Conservation (phyloP, 208 protist species). For the Leishmania braziliensis region DNA sequence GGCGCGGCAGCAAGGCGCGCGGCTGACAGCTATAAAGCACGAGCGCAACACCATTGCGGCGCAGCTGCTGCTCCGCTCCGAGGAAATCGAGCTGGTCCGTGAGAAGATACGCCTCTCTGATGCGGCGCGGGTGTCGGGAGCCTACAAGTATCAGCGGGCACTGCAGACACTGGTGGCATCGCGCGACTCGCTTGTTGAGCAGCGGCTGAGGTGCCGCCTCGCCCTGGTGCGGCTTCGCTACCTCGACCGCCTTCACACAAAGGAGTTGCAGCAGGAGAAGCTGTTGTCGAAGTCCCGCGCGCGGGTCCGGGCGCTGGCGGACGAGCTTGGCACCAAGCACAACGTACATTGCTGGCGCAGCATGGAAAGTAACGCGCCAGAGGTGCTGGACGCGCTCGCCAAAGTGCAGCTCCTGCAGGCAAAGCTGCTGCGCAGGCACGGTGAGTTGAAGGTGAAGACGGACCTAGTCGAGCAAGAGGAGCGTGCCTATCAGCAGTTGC, state of each 20-base stretch:
- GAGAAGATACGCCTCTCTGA: slow-evolving; percentile 98
- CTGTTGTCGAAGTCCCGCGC: slow-evolving; percentile 92
- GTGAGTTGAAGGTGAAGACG: slow-evolving; percentile 93
- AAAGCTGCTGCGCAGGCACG: slow-evolving; percentile 94
- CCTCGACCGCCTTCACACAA: slow-evolving; percentile 86
- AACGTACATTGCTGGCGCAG: slow-evolving; percentile 98
- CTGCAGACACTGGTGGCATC: slow-evolving; percentile 89
- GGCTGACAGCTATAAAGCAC: slow-evolving; percentile 92
- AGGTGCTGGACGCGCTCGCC: slow-evolving; percentile 95
- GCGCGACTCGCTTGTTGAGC: slow-evolving; percentile 90
- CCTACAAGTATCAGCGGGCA: slow-evolving; percentile 92
- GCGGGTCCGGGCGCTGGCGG: slow-evolving; percentile 93
- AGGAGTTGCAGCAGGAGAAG: slow-evolving; percentile 89
- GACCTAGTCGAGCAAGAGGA: slow-evolving; percentile 90
- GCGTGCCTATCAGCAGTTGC: slow-evolving; percentile 90
- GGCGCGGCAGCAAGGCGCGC: slow-evolving; percentile 87
- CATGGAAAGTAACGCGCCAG: slow-evolving; percentile 96
- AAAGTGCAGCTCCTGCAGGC: slow-evolving; percentile 98
- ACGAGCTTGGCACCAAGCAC: slow-evolving; percentile 97
- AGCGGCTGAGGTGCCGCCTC: slow-evolving; percentile 91
- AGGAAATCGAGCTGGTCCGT: slow-evolving; percentile 97
- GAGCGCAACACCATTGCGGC: slow-evolving; percentile 97
- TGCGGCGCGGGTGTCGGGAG: slow-evolving; percentile 94
- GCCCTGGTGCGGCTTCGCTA: slow-evolving; percentile 78
- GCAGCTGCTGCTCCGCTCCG: slow-evolving; percentile 97